Evolutionary conservation across 257 asterid species (phyloP).

Genomic region (Salvia hispanica): DNA sequence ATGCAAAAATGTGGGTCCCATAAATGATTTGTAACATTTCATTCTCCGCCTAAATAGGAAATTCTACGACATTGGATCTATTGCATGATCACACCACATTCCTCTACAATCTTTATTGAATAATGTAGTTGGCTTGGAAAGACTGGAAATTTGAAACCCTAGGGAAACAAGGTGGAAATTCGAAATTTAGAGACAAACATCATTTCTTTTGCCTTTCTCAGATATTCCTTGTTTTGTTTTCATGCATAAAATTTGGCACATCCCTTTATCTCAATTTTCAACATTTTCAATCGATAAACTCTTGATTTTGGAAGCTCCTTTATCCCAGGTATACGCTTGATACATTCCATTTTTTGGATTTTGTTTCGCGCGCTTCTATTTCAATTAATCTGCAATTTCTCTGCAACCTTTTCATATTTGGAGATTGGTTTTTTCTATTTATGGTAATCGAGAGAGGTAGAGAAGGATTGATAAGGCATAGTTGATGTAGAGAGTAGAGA

Average conservation of each 20-base stretch:
- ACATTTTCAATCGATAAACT: too few species aligned
- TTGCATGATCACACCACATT: too few species aligned
- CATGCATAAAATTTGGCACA: constrained; percentile 16
- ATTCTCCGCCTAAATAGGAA: background rate
- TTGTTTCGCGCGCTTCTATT: too few species aligned
- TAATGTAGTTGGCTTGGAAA: constrained; percentile 32
- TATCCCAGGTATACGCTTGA: constrained; percentile 34
- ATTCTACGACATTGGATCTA: too few species aligned
- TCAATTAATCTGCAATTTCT: background rate
- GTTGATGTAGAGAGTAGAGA: too few species aligned
- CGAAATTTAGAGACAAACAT: constrained; percentile 32
- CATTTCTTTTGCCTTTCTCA: constrained; percentile 26
- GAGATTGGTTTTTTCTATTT: background rate
- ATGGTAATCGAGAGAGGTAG: background rate
- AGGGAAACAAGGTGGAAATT: background rate
- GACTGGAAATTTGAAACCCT: constrained; percentile 46
- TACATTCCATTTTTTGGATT: background rate
- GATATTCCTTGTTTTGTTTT: constrained; percentile 21
- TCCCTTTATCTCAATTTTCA: background rate
- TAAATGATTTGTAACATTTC: constrained; percentile 13
- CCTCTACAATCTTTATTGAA: constrained; percentile 3
- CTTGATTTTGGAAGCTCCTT: constrained; percentile 8
- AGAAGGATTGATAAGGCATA: too few species aligned
- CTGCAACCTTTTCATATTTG: background rate
- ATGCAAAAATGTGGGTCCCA: constrained; percentile 7